Base-by-base conservation (phyloP, 2,329 filamentous ascomycete genomes). In the Botrytis paeoniae region DNA sequence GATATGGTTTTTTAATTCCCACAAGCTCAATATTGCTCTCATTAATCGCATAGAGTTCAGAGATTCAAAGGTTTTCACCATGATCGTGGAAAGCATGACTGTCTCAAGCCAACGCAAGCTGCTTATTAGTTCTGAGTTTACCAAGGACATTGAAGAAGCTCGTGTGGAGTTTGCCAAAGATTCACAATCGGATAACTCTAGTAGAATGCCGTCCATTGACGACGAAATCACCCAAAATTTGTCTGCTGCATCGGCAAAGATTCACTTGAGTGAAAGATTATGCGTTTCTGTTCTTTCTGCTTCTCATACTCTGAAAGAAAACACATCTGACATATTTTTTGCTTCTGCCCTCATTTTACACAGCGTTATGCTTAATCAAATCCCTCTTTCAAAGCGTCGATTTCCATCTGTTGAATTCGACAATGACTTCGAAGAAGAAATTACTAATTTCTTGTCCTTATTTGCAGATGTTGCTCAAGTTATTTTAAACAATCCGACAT, bases 41-140 rank as follows among this genome's bases (percentile, higher is more conserved):
- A 84, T 93, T 61, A 90, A 93, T 74, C 86, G 85, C 48, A 79
- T 92, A 18, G 86, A 90, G 69, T 91, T 88, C 77, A 82, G 83
- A 66, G 91, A 92, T 59, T 77, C 75, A 1, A 78, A 85, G 79
- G 82, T 86, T 72, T 86, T 86, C 80, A 84, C 84, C 0, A 84
- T 85, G 81, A 83, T 87, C 41, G 77, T 86, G 12, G 84, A 84
- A 59, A 78, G 77, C 37, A 77, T 77, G 70, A 76, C 69, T 20
- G n/a, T 70, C 18, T 74, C 74, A 18, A 78, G 74, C 64, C 74
- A 72, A 37, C 45, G 71, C 20, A 76, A 75, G 66, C 63, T 77
- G n/a, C 57, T 68, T 9, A 75, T 76, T 73, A 72, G 63, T 8
- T 59, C 70, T 8, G 73, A 66, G 7, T 77, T 78, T 45, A 25